phyloP scores from a whole-genome alignment of 306 rosid species.

The Begonia masoniana region DNA sequence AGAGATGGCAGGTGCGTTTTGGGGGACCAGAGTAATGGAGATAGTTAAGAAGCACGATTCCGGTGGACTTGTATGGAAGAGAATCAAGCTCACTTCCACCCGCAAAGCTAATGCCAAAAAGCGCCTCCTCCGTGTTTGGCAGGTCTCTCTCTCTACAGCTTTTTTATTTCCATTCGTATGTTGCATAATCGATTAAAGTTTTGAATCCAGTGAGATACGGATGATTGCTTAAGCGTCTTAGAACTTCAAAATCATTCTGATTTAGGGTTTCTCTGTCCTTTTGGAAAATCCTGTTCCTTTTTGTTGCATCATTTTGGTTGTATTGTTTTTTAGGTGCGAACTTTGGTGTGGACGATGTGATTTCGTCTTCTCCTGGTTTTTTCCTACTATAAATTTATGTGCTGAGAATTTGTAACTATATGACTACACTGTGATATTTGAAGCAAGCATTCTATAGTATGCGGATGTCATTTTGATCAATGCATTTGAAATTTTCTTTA shows the following conservation, averaged over 20 bases:
- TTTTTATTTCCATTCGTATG: neutral
- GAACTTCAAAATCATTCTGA: neutral
- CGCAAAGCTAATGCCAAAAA: conserved; percentile 20
- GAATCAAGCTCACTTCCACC: conserved; percentile 15
- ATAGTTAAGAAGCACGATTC: conserved; percentile 3
- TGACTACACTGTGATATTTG: too few relatives aligned
- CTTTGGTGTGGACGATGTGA: too few relatives aligned
- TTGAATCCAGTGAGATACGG: neutral
- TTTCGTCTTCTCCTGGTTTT: too few relatives aligned
- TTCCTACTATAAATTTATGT: too few relatives aligned
- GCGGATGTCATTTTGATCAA: too few relatives aligned
- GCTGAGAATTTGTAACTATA: too few relatives aligned
- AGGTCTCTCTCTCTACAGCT: conserved; percentile 26
- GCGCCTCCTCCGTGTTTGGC: conserved; percentile 93
- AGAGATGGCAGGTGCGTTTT: conserved; percentile 62
- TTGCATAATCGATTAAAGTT: neutral
- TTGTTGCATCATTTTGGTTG: too few relatives aligned
- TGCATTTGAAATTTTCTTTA: too few relatives aligned
- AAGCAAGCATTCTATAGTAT: too few relatives aligned
- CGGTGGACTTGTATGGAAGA: conserved; percentile 55
- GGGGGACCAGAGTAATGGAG: conserved; percentile 50
- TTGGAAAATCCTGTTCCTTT: too few relatives aligned
- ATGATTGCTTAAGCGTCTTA: neutral
- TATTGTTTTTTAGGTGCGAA: too few relatives aligned
- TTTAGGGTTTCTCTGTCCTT: neutral